Evolutionary conservation across 495 filamentous ascomycete genomes (phyloP), one percentile per base, ranked within the genome.

Genomic region (Lophiotrema nucula): DNA sequence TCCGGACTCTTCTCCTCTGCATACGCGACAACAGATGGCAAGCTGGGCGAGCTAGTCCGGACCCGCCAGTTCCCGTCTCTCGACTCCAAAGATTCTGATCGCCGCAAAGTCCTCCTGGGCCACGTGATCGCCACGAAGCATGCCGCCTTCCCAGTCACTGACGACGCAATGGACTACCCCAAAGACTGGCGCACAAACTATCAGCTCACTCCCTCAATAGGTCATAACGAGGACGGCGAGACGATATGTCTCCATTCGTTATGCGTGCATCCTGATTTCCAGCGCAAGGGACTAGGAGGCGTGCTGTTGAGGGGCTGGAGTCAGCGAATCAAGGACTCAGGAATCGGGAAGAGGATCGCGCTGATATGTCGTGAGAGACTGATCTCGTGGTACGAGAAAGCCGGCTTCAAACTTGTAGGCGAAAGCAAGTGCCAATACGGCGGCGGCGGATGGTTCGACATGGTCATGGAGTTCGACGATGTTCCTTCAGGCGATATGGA

Each of bases 181-280:
- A 67, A 69, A 42, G 78, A 88, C 63, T 90, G 86, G 84, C 35
- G 48, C 5, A 31, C 33, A 5, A 51, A 53, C 6, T 51, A 56
- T 21, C 38, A 58, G 11, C 26, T 66, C 37, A 64, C 61, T 45
- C 60, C 65, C 25, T 75, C 47, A 3, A 61, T 78, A 24, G 83
- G 83, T 35, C 88, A 96, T 68, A 80, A 87, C 47, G 87, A 91
- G 53, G 67, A 69, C 2, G 91, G 90, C 27, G 64, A 81, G 31
- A 93, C 90, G 2, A 74, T 97, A 49, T 87, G 81, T 18, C 69
- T 96, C 31, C 92, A 96, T 68, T 92, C 88, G 0, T 75, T 97
- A 0, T 88, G 87, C 15, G 86, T 96, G 21, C 74, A 86, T 28
- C 89, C 88, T 0, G 78, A 83, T 56, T 83, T 89, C 38, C 92